A percentile compares a stretch with the other conserved stretches of the same genome.
Evolutionary conservation across 2,329 filamentous ascomycete genomes (phyloP).

Genomic region (Chaetoscypha palmicola): DNA sequence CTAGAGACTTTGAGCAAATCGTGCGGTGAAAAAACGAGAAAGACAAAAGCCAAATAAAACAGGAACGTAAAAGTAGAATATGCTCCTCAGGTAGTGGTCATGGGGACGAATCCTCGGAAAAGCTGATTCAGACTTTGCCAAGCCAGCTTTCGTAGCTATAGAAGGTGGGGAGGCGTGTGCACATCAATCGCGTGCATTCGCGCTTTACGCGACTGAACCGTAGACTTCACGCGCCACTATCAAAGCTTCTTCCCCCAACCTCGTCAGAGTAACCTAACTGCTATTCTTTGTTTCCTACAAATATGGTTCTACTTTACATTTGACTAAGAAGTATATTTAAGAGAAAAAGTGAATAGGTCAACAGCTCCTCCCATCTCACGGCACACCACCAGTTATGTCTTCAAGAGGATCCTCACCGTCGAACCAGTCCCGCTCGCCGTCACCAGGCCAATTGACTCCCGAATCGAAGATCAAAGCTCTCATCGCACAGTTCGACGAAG

Average conservation of each 20-base stretch:
- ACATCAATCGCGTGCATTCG: slow-evolving; percentile 5
- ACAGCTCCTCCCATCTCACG: slow-evolving; percentile 1
- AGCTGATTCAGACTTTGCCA: neutral
- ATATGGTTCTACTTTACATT: too few species aligned
- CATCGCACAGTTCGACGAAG: slow-evolving; percentile 44
- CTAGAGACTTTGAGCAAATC: too few species aligned
- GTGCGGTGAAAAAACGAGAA: too few species aligned
- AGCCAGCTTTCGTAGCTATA: neutral
- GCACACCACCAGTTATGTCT: slow-evolving; percentile 39
- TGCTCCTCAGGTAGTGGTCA: neutral
- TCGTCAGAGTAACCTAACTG: too few species aligned
- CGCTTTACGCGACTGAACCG: neutral
- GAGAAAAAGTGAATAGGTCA: slow-evolving; percentile 3
- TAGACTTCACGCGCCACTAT: slow-evolving; percentile 6
- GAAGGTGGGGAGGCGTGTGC: neutral
- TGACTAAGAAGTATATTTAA: too few species aligned
- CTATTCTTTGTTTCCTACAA: too few species aligned
- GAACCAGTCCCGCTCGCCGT: slow-evolving; percentile 37
- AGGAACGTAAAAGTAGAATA: too few species aligned
- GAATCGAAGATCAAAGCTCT: slow-evolving; percentile 49
- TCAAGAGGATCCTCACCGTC: slow-evolving; percentile 41
- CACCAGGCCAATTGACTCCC: slow-evolving; percentile 39
- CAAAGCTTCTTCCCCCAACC: neutral
- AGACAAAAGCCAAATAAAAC: too few species aligned
- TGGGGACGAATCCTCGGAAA: too few species aligned